These are phyloP conservation scores for Malus fusca DNA, from an alignment of 306 rosid species.

Conservation along the genomic window DNA sequence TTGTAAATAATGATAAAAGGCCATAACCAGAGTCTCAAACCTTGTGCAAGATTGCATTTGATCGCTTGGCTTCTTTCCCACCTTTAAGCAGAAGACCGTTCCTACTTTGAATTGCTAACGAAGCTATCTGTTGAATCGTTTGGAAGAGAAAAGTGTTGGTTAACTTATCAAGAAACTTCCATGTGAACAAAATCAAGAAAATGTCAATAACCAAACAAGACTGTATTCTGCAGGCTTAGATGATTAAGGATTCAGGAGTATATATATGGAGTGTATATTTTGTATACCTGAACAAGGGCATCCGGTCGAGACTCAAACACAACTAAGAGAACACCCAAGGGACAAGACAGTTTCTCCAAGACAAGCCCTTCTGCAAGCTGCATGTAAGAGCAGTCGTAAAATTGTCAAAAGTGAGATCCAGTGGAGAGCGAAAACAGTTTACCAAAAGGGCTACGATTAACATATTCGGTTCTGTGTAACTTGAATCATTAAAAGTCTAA, in stretches of 20 bases:
- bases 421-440: background rate
- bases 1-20: background rate
- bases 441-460: background rate
- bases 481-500: background rate
- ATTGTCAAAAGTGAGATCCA: conserved; percentile 12
- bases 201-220: background rate
- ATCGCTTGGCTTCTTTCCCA: conserved; percentile 78
- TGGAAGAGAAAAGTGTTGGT: background rate
- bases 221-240: background rate
- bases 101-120: conserved; percentile 85
- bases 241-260: background rate
- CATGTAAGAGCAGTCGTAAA: conserved; percentile 24
- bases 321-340: conserved; percentile 77
- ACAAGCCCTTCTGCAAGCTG: conserved; percentile 74
- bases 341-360: conserved; percentile 63
- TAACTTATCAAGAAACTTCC: conserved; percentile 6
- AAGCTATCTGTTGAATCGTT: conserved; percentile 57
- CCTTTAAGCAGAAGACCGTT: conserved; percentile 94
- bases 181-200: background rate
- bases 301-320: conserved; percentile 95
- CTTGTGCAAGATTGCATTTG: conserved; percentile 77
- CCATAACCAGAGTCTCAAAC: conserved; percentile 30
- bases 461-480: background rate
- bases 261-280: background rate
- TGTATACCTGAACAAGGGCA: conserved; percentile 85